Evolutionary conservation across 78 protist genomes (phyloP).

Genomic region (Guillardia theta): DNA sequence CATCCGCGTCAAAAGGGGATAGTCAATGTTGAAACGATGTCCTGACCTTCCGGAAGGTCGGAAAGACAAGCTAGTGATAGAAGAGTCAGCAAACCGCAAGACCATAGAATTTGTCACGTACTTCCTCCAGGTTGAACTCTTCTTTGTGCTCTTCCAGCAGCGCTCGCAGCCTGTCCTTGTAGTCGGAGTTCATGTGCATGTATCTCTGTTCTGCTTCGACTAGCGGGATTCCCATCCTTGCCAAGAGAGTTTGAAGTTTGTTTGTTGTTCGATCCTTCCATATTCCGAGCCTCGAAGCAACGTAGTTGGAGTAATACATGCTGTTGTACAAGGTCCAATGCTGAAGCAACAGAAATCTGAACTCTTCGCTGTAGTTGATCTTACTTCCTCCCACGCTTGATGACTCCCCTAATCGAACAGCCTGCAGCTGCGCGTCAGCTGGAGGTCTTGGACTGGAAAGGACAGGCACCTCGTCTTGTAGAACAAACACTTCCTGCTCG

Average conservation of each 20-base stretch:
- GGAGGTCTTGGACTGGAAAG: background rate
- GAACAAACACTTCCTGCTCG: background rate
- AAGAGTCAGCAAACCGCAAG: too few relatives aligned
- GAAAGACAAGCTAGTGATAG: too few relatives aligned
- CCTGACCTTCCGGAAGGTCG: too few relatives aligned
- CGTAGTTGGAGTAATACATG: conserved; percentile 25
- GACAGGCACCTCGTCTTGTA: background rate
- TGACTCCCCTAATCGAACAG: background rate
- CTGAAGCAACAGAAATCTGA: background rate
- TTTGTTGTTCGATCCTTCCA: background rate
- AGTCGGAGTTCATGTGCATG: background rate
- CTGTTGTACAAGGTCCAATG: conserved; percentile 39
- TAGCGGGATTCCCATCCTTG: conserved; percentile 45
- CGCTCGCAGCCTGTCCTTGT: background rate
- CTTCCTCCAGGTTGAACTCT: background rate
- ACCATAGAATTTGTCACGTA: too few relatives aligned
- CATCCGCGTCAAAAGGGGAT: too few relatives aligned
- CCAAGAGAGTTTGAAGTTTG: background rate
- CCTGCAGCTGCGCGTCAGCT: background rate
- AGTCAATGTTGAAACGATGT: too few relatives aligned
- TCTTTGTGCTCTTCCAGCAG: background rate
- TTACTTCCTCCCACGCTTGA: background rate
- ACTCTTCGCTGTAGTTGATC: background rate
- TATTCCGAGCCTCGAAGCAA: background rate
- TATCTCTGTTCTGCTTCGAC: background rate